A percentile compares a stretch with the other conserved stretches of the same genome.
These are phyloP conservation scores for Acanthamoeba triangularis DNA, from an alignment of 208 protist genomes.

Conservation along the genomic window DNA sequence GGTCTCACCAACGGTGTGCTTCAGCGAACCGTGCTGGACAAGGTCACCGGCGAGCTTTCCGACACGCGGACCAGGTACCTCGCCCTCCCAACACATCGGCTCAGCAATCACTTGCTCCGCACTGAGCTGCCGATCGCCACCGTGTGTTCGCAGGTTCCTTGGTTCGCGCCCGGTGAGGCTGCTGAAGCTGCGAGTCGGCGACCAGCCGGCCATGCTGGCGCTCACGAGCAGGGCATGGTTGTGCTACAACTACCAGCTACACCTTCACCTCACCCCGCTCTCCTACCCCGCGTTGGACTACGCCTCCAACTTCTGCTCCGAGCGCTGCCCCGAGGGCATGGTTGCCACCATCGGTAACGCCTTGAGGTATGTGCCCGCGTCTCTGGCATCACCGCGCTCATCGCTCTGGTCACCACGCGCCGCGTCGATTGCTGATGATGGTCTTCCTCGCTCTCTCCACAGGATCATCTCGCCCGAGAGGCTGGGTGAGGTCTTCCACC, in stretches of 20 bases:
- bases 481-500: constrained; percentile 92
- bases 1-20: constrained; percentile 94
- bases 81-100: not conserved
- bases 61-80: constrained; percentile 89
- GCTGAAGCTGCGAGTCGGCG: constrained; percentile 78
- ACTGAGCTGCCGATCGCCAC: not conserved
- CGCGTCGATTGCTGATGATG: not conserved
- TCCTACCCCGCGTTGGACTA: constrained; percentile 91
- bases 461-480: constrained; percentile 88
- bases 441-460: not conserved
- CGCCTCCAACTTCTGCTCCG: constrained; percentile 91
- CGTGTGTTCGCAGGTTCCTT: constrained; percentile 79
- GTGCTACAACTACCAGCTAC: constrained; percentile 86
- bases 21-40: constrained; percentile 91
- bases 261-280: constrained; percentile 90
- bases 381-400: not conserved
- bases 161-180: constrained; percentile 85
- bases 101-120: not conserved
- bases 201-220: constrained; percentile 91
- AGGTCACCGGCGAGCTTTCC: constrained; percentile 89
- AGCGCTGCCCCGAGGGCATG: constrained; percentile 93
- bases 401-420: not conserved
- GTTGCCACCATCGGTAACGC: constrained; percentile 89
- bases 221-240: constrained; percentile 94
- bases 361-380: constrained; percentile 69